These are phyloP conservation scores for Neurospora tetraspora DNA, from an alignment of 495 filamentous ascomycete genomes.

Conservation along the genomic window DNA sequence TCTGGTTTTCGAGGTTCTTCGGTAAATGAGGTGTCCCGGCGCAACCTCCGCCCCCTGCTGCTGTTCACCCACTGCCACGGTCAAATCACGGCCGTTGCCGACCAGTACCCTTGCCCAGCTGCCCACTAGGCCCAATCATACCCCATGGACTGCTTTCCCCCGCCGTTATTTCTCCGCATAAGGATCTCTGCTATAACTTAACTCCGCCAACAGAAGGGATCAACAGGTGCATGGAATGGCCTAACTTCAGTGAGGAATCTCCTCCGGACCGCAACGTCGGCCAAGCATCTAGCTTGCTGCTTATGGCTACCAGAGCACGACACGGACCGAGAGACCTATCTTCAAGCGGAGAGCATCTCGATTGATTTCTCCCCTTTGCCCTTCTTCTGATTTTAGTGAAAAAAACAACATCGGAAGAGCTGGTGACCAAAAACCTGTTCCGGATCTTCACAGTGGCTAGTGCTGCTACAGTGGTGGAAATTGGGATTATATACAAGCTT, in stretches of 20 bases:
- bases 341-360: not conserved
- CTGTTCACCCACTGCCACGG: not conserved
- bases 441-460: not conserved
- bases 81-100: not conserved
- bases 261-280: not conserved
- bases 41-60: not conserved
- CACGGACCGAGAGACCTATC: not conserved
- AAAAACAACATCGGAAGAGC: not conserved
- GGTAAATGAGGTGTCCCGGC: not conserved
- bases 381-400: not conserved
- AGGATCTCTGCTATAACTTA: not conserved
- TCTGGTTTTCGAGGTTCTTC: not conserved
- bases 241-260: not conserved
- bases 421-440: not conserved
- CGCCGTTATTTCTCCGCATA: not conserved
- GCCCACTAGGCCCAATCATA: not conserved
- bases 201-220: not conserved
- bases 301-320: not conserved
- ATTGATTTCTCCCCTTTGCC: not conserved
- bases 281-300: not conserved
- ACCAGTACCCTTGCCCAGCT: not conserved
- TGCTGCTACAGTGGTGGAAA: not conserved
- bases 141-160: not conserved
- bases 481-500: not conserved
- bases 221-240: not conserved